Conservation (phyloP, 805 yeast species). For the Aciculoconidium aculeatum region DNA sequence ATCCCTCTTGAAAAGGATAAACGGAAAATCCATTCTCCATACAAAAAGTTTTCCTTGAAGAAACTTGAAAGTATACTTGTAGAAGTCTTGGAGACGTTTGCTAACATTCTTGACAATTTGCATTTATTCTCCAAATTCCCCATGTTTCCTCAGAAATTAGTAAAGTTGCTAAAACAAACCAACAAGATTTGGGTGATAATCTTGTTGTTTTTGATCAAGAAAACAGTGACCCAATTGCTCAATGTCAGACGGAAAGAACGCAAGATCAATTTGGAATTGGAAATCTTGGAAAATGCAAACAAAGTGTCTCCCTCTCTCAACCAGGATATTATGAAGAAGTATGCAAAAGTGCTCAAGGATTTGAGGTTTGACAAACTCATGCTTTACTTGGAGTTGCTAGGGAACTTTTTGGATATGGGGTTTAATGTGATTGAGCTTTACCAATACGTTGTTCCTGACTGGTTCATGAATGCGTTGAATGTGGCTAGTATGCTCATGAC, state of each 20-base stretch:
- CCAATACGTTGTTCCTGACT: slow-evolving; percentile 31
- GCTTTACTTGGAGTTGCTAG: slow-evolving; percentile 35
- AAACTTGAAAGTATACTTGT: slow-evolving; percentile 25
- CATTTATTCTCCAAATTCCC: slow-evolving; percentile 38
- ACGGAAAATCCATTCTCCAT: slow-evolving; percentile 6
- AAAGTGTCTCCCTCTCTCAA: slow-evolving; percentile 9
- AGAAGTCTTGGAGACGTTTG: slow-evolving; percentile 28
- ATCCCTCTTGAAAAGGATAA: background rate
- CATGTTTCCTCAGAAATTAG: slow-evolving; percentile 33
- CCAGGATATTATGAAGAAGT: slow-evolving; percentile 24
- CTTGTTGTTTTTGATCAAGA: slow-evolving; percentile 34
- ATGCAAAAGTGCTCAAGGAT: slow-evolving; percentile 36
- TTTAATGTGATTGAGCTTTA: slow-evolving; percentile 37
- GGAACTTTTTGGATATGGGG: slow-evolving; percentile 35
- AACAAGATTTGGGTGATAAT: slow-evolving; percentile 40
- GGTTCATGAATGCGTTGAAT: slow-evolving; percentile 37
- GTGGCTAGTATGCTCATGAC: slow-evolving; percentile 41
- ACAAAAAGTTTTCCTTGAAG: slow-evolving; percentile 22
- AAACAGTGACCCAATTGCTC: slow-evolving; percentile 36
- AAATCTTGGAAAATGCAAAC: slow-evolving; percentile 19
- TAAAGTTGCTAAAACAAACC: slow-evolving; percentile 32
- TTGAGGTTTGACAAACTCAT: slow-evolving; percentile 37
- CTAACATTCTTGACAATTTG: slow-evolving; percentile 35
- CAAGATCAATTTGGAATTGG: slow-evolving; percentile 32
- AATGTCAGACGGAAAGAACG: slow-evolving; percentile 34